phyloP scores from a whole-genome alignment of 2,329 filamentous ascomycete genomes.

The Fusarium staphyleae region DNA sequence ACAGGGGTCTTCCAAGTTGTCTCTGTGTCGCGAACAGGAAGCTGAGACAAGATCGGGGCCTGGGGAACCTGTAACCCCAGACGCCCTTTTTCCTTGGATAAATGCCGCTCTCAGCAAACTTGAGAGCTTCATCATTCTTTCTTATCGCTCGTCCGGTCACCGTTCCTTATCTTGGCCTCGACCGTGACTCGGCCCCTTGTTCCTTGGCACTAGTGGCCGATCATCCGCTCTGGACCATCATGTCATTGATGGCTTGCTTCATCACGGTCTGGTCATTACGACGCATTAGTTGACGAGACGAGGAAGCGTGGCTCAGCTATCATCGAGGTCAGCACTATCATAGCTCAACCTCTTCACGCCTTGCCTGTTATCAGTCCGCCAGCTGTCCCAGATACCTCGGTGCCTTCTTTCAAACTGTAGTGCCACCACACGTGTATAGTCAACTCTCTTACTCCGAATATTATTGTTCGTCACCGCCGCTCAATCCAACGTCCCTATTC shows the following conservation, averaged over 20 bases:
- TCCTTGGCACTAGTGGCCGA: constrained; percentile 35
- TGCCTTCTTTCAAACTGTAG: no score
- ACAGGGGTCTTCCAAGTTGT: constrained; percentile 11
- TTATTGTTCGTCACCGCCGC: no score
- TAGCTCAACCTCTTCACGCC: no score
- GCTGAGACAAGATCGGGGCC: background rate
- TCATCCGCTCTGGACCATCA: constrained; percentile 25
- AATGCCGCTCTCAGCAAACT: no score
- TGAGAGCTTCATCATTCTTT: background rate
- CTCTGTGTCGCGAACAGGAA: constrained; percentile 17
- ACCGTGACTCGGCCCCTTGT: constrained; percentile 27
- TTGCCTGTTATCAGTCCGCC: no score
- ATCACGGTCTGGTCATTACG: background rate
- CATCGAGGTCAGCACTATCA: no score
- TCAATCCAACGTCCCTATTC: no score
- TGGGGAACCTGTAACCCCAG: background rate
- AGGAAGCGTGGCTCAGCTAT: no score
- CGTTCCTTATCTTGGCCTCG: constrained; percentile 32
- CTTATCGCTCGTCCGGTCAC: background rate
- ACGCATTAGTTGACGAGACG: no score
- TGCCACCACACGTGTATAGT: no score
- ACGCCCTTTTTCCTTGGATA: background rate
- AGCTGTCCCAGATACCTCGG: no score
- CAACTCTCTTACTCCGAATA: no score
- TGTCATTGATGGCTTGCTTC: background rate